Conservation (phyloP, 2,329 filamentous ascomycete genomes). For the Penicillium sp. region DNA sequence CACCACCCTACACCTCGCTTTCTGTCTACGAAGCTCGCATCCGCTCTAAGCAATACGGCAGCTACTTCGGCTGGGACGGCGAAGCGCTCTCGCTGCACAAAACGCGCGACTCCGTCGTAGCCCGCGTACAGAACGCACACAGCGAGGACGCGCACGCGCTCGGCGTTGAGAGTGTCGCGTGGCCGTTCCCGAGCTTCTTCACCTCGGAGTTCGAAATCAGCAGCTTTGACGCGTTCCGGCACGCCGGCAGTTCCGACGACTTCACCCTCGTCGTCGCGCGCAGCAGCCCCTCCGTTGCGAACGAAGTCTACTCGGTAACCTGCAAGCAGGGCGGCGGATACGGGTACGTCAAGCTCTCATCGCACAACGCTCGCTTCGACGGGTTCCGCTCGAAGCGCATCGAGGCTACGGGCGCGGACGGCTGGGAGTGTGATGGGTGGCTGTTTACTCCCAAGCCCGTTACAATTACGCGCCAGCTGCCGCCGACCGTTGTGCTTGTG, state of each 20-base stretch:
- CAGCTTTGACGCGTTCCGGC: slow-evolving; percentile 5
- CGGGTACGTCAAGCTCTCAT: slow-evolving; percentile 8
- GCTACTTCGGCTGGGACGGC: slow-evolving; percentile 12
- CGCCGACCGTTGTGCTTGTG: slow-evolving; percentile 4
- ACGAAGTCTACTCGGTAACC: slow-evolving; percentile 8
- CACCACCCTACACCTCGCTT: slow-evolving; percentile 9
- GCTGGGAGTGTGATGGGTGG: slow-evolving; percentile 16
- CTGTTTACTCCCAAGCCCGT: slow-evolving; percentile 5
- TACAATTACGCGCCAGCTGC: neutral
- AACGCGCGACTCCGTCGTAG: neutral
- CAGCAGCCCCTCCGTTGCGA: neutral
- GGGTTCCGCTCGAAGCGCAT: slow-evolving; percentile 11
- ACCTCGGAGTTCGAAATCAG: slow-evolving; percentile 12
- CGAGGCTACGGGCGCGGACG: neutral
- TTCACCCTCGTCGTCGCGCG: slow-evolving; percentile 10
- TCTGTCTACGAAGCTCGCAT: slow-evolving; percentile 11
- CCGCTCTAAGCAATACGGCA: slow-evolving; percentile 8
- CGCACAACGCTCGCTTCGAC: slow-evolving; percentile 9
- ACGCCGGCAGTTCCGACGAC: neutral
- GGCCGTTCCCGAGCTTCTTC: slow-evolving; percentile 10
- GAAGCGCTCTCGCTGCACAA: slow-evolving; percentile 1
- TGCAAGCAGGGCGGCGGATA: neutral
- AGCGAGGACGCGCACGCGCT: slow-evolving; percentile 6
- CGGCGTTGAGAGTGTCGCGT: neutral
- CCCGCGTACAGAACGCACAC: neutral